Percentiles rank a stretch among this genome's conserved stretches.
These are phyloP conservation scores for Pholiota conissans DNA, from an alignment of 768 basidiomycete genomes.

Conservation along the genomic window DNA sequence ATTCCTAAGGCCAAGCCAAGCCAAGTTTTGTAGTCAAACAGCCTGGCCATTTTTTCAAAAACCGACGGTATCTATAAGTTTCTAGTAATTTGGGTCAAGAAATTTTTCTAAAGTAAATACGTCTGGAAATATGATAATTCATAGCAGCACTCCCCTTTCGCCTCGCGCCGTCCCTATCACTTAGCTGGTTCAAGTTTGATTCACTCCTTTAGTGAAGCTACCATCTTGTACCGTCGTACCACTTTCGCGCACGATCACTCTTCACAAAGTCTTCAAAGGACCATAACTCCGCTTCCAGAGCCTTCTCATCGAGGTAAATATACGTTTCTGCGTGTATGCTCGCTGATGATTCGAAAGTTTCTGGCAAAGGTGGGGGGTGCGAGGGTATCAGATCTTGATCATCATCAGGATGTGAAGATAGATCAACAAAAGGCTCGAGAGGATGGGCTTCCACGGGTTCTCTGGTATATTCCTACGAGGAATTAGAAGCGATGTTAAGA, in stretches of 20 bases:
- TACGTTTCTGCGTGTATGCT: constrained; percentile 68
- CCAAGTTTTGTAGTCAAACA: background rate
- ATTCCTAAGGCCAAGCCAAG: background rate
- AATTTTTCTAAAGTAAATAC: no score
- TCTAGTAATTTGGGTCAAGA: no score
- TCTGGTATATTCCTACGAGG: constrained; percentile 69
- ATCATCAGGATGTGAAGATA: constrained; percentile 31
- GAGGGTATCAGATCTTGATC: constrained; percentile 38
- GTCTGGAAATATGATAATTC: no score
- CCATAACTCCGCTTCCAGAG: constrained; percentile 69
- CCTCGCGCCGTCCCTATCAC: no score
- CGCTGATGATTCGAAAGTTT: constrained; percentile 27
- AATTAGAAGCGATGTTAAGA: constrained; percentile 1
- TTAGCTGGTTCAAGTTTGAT: no score
- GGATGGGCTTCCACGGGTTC: constrained; percentile 54
- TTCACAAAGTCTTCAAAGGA: constrained; percentile 77
- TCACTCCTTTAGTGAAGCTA: background rate
- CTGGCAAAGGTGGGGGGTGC: constrained; percentile 42
- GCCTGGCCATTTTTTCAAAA: background rate
- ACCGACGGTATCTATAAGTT: no score
- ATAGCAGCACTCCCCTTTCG: no score
- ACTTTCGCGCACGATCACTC: constrained; percentile 69
- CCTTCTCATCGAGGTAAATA: constrained; percentile 51
- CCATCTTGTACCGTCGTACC: constrained; percentile 51
- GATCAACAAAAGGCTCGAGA: constrained; percentile 41